A percentile compares a stretch with the other conserved stretches of the same genome.
These are phyloP conservation scores for Spiromastix sp. DNA, from an alignment of 2,329 filamentous ascomycete species.

Conservation along the genomic window DNA sequence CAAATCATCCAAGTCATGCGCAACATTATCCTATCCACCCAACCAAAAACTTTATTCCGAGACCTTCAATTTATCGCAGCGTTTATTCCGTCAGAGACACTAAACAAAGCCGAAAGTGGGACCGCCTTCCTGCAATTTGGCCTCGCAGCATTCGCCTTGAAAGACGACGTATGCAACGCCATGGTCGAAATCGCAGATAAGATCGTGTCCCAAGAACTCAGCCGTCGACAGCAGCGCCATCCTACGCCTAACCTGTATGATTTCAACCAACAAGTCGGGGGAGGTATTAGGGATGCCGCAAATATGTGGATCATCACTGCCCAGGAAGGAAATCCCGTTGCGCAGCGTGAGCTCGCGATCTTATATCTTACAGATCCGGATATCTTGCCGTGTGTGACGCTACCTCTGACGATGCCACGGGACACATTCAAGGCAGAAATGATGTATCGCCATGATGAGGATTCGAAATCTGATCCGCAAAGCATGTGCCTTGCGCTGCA, in stretches of 20 bases:
- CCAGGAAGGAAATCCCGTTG: conserved; percentile 78
- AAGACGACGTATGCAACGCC: conserved; percentile 74
- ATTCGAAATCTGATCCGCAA: conserved; percentile 66
- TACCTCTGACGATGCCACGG: conserved; percentile 71
- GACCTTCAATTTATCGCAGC: conserved; percentile 64
- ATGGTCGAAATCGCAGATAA: conserved; percentile 68
- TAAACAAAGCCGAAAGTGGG: conserved; percentile 48
- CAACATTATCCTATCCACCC: conserved; percentile 56
- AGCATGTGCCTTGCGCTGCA: conserved; percentile 92
- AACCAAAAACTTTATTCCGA: conserved; percentile 72
- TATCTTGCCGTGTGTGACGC: conserved; percentile 64
- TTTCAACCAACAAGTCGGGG: conserved; percentile 19
- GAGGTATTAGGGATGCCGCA: conserved; percentile 59
- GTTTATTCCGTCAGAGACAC: conserved; percentile 46
- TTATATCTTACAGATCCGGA: conserved; percentile 90
- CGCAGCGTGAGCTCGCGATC: conserved; percentile 85
- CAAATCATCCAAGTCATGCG: conserved; percentile 56
- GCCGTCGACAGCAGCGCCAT: conserved; percentile 22
- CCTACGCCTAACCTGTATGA: conserved; percentile 21
- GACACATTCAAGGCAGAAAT: conserved; percentile 87
- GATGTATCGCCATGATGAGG: conserved; percentile 55
- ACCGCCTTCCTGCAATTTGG: conserved; percentile 89
- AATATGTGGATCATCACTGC: conserved; percentile 88
- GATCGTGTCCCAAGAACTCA: conserved; percentile 49
- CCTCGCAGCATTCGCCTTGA: conserved; percentile 76